Conservation (phyloP, 768 basidiomycete species). For the Leucosporidium creatinivorum region DNA sequence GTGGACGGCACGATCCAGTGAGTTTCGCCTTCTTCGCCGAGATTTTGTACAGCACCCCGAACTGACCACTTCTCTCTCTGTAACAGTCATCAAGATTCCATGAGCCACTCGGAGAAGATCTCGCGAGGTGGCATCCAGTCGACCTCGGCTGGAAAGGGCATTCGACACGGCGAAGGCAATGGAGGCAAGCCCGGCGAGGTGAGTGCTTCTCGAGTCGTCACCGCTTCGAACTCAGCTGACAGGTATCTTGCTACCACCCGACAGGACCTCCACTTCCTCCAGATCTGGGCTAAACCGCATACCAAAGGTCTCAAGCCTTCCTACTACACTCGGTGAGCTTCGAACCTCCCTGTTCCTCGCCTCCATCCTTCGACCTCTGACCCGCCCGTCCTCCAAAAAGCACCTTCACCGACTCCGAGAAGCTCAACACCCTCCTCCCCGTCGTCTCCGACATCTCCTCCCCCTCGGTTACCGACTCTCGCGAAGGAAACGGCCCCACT, state of each 20-base stretch:
- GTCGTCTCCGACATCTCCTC: conserved; percentile 67
- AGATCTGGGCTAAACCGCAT: conserved; percentile 59
- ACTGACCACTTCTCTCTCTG: not conserved
- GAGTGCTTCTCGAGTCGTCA: not conserved
- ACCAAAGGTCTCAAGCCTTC: conserved; percentile 54
- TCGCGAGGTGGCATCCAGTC: not conserved
- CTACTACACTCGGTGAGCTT: conserved; percentile 66
- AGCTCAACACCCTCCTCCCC: conserved; percentile 60
- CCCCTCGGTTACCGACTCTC: conserved; percentile 49
- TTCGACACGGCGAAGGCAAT: conserved; percentile 47
- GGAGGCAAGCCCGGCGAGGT: not conserved
- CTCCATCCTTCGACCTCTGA: not conserved
- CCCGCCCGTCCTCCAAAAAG: conserved; percentile 35
- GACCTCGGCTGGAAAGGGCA: conserved; percentile 83
- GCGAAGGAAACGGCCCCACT: conserved; percentile 69
- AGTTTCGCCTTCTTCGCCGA: not conserved
- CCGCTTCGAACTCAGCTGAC: too few species aligned
- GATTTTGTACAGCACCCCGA: too few species aligned
- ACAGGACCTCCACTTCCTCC: conserved; percentile 52
- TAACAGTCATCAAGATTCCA: too few species aligned
- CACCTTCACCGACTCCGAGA: conserved; percentile 70
- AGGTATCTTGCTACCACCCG: not conserved
- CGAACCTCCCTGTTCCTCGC: too few species aligned
- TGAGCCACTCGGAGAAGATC: not conserved
- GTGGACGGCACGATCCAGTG: not conserved